Evolutionary conservation across 495 filamentous ascomycete genomes (phyloP).

Genomic region (Parathielavia hyrcaniae): DNA sequence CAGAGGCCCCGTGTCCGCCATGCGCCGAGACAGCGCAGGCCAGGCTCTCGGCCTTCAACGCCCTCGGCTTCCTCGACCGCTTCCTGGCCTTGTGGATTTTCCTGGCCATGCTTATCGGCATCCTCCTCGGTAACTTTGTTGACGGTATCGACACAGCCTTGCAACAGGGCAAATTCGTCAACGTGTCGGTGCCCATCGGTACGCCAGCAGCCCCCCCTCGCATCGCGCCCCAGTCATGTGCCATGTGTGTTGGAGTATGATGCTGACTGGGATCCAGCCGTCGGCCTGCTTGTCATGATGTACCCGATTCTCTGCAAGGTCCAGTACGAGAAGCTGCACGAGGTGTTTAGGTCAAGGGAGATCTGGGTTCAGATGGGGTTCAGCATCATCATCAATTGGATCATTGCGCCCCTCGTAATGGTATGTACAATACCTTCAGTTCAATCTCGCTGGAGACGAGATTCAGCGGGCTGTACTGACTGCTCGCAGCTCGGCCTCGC

Average conservation of each 20-base stretch:
- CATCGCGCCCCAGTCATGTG: no score
- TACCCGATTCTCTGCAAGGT: slow-evolving; percentile 93
- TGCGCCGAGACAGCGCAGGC: background rate
- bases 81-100: slow-evolving; percentile 83
- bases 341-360: slow-evolving; percentile 51
- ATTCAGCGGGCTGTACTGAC: background rate
- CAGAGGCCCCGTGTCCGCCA: background rate
- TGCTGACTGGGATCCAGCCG: slow-evolving; percentile 41
- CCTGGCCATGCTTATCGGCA: slow-evolving; percentile 73
- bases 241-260: no score
- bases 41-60: slow-evolving; percentile 40
- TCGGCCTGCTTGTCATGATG: slow-evolving; percentile 90
- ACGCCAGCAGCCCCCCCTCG: slow-evolving; percentile 17
- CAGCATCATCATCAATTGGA: slow-evolving; percentile 79
- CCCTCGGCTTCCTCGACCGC: slow-evolving; percentile 63
- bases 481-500: slow-evolving; percentile 51
- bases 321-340: slow-evolving; percentile 72
- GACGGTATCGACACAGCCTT: slow-evolving; percentile 54
- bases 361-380: slow-evolving; percentile 79
- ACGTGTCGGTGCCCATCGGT: slow-evolving; percentile 75
- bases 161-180: slow-evolving; percentile 64
- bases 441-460: background rate
- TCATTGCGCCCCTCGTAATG: slow-evolving; percentile 87
- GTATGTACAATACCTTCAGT: slow-evolving; percentile 35
- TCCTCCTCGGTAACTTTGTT: slow-evolving; percentile 76